Evolutionary conservation across 202 grass and related monocot genomes (phyloP).

Genomic region (Bolboschoenoplectus hybrid): DNA sequence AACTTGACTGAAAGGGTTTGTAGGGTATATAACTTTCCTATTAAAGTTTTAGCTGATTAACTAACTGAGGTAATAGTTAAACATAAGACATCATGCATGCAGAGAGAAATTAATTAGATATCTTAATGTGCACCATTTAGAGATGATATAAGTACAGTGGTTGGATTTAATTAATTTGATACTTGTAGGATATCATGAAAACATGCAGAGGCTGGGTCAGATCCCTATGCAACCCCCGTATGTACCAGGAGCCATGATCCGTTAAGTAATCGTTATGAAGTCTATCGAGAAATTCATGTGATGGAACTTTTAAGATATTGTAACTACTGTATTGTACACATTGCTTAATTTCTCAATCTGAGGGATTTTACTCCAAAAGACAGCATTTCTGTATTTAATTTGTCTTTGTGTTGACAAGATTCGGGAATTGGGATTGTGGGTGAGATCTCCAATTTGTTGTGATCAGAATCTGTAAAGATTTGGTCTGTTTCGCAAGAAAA

Average conservation of each 20-base stretch:
- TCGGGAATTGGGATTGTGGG: background rate
- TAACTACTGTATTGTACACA: background rate
- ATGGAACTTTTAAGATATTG: background rate
- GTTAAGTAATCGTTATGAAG: background rate
- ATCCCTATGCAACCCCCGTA: background rate
- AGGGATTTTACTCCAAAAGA: no score
- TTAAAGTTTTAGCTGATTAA: background rate
- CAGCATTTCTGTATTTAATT: no score
- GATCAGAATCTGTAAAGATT: no score
- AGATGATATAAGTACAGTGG: background rate
- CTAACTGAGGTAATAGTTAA: background rate
- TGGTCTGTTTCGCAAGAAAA: no score
- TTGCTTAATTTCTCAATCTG: background rate
- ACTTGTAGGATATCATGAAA: constrained; percentile 5
- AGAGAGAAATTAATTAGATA: background rate
- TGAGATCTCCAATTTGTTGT: no score
- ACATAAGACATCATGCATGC: background rate
- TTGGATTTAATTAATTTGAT: background rate
- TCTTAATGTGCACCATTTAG: background rate
- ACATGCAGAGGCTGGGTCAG: background rate
- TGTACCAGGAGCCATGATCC: background rate
- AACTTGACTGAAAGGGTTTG: background rate
- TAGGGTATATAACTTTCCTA: background rate
- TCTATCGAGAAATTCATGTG: background rate
- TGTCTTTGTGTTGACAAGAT: no score